Evolutionary conservation across 257 asterid genomes (phyloP).

Genomic region (Leonotis leonurus): DNA sequence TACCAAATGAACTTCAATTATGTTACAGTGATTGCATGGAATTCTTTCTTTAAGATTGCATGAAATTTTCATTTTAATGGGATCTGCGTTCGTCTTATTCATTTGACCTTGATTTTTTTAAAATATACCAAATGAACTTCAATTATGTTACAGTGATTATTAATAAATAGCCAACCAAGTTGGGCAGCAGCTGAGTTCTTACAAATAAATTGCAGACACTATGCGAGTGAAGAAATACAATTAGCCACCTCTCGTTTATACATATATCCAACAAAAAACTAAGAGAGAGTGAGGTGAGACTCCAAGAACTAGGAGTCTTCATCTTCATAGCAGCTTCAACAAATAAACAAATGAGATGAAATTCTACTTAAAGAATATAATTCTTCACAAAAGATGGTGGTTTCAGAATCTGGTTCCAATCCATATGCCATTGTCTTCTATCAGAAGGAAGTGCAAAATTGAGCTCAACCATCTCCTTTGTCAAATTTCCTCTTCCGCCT

Average conservation of each 20-base stretch:
- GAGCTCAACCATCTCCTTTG: constrained; percentile 90
- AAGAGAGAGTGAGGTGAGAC: no score
- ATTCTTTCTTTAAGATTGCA: no score
- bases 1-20: no score
- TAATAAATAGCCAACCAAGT: no score
- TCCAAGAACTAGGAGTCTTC: no score
- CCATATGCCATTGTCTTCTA: constrained; percentile 72
- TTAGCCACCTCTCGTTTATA: background rate
- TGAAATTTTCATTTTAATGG: no score
- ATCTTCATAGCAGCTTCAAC: no score
- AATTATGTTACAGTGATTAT: no score
- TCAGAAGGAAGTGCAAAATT: constrained; percentile 80
- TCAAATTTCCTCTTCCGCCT: constrained; percentile 63
- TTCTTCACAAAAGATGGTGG: constrained; percentile 61
- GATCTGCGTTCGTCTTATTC: no score
- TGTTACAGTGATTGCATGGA: no score
- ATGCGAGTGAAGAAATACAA: background rate
- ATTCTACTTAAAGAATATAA: constrained; percentile 27
- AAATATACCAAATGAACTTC: no score
- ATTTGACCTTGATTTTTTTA: no score
- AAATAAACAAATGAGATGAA: constrained; percentile 13
- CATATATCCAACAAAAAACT: background rate
- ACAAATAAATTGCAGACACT: background rate
- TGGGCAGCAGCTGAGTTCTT: background rate
- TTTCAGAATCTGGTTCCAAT: constrained; percentile 83